Base-by-base conservation (phyloP, 2,329 filamentous ascomycete species). In the Didymella pinodella region DNA sequence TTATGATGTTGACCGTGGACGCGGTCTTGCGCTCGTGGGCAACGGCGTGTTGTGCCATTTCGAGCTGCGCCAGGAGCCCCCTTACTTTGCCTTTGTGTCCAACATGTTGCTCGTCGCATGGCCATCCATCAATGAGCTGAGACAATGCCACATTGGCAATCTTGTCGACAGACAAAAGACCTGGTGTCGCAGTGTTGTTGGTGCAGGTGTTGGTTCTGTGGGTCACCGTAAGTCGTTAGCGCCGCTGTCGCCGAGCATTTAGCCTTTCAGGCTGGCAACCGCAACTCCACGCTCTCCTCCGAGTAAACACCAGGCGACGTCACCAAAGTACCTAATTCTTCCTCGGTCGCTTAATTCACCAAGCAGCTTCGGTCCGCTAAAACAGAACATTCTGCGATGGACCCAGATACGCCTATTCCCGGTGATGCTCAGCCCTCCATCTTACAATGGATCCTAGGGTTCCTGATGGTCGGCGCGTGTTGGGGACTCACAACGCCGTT, bases 401-500 rank as follows among this genome's bases (percentile, higher is more conserved):
- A 75, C 53, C 70, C 72, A 53, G 68, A 75, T 51, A 52, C 63
- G 26, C 70, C 73, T 18, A 22, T 65, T 59, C 65, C 61, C 26
- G 62, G 22, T 59, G 71, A 66, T 29, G 60, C 64, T 14, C 67
- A 69, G 48, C 81, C 78, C 12, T 78, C 78, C 31, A 78, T 88
- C 64, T 83, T 96, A 80, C 93, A 93, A 80, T 97, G 95, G 83
- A 84, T 95, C 63, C 83, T 94, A 59, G 92, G 91, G 67, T 97
- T 97, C 82, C 84, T 97, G 53, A 87, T 97, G 59, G 93, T 98
- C 66, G 93, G 93, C 52, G 82, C 95, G 25, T 93, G 92, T 66
- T 98, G 94, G 94, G 94, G 93, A 50, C 87, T 96, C 68, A 97
- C 92, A 0, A 96, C 92, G 8, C 81, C 82, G 11, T 97, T 98